Base-by-base conservation (phyloP, 305 asterid species). In the Solanum hybrid region DNA sequence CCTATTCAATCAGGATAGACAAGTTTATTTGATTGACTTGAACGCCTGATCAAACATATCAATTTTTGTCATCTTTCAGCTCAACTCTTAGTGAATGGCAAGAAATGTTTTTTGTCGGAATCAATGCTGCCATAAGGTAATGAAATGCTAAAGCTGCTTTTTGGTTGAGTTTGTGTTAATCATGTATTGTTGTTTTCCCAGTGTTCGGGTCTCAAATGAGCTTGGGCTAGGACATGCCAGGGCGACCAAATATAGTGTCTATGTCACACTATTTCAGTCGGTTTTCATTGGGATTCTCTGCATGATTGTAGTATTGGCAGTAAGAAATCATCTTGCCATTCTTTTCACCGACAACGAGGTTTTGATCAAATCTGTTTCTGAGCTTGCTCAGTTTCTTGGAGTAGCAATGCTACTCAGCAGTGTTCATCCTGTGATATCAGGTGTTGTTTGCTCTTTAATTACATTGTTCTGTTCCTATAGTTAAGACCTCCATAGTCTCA, bases 121-220 rank as follows among this genome's bases (percentile, higher is more conserved):
- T 93, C 88, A 92, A 91, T 69, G 95, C 93, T 80, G 95, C 95
- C 27, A 91, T 93, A 92, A 92, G 95, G 95, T 93, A 71, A 85
- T 80, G 86, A 80, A 7, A 4, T 26, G 2, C 35, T 45, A 14
- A 45, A 2, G 7, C 7, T 45, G 22, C 3, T 2, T 2, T 45
- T 14, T 51, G 22, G 64, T 51, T 51, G 22, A 51, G 9, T 51
- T 86, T 34, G 66, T 38, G 36, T 42, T 80, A 40, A 80, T 36
- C 38, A 36, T 7, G n/a, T 80, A n/a, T 75, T 75, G 19, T 73
- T 15, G 27, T 73, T n/a, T 35, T 60, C 87, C 85, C 90, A 93
- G 94, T 31, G 94, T 92, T 88, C 90, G 94, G 34, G 94, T 93
- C 32, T 93, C 94, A 8, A 93, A 93, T n/a, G 93, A 93, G 87